Base-by-base conservation (phyloP, 768 basidiomycete genomes). In the Megacollybia marginata region DNA sequence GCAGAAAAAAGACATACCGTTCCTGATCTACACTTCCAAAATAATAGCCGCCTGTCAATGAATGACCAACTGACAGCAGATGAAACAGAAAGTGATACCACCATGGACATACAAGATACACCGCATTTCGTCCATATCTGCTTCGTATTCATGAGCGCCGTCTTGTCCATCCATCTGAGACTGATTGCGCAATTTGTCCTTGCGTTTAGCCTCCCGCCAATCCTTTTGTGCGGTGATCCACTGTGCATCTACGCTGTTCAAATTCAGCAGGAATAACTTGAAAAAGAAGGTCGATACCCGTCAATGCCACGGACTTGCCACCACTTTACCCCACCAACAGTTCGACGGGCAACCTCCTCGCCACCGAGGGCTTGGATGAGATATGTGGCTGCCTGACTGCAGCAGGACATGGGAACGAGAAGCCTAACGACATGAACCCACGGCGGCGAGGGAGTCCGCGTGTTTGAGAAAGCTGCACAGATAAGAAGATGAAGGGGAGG, bases 321-420 rank as follows among this genome's bases (percentile, higher is more conserved):
- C 93, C 95, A 98, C 62, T 94, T 93, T 5, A 82, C 79, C 1
- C 95, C 95, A 10, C 95, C 95, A 4, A 92, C 83, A 31, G 91
- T 62, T 36, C 74, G 75, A 54, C 80, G 77, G 44, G 76, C 79
- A 12, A 78, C 72, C 36, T 86, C 78, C 58, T 88, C 85, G n/a
- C 94, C 93, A 2, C 93, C 92, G 8, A 96, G 72, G 4, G 82
- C 90, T 52, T 79, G 70, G 50, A 93, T 82, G 44, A 97, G 73
- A 54, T 81, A 66, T 1, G 65, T 62, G 5, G 92, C 88, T 2
- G 92, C 88, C 23, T 83, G 74, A 38, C 87, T 79, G 57, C 92
- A 92, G 42, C 73, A 80, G 0, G 80, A 71, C 65, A 88, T 76
- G 2, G 92, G 92, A 4, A 96, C 76, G 9, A 82, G 59, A 9